Base-by-base conservation (phyloP, 305 asterid genomes). In the Fraxinus baroniana region DNA sequence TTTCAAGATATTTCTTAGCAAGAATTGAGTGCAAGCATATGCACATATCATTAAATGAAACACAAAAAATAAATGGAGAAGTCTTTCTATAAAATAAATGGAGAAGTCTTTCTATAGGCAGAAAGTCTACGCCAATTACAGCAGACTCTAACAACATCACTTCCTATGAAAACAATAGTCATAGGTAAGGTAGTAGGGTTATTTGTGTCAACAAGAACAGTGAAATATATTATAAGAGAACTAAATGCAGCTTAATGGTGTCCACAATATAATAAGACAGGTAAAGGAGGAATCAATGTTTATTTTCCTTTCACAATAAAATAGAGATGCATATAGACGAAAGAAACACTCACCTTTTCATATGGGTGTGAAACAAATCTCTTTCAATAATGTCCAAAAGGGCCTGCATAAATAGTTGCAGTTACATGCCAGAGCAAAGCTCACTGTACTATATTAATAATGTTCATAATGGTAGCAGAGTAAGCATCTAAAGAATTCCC, bases 301-400 rank as follows among this genome's bases (percentile, higher is more conserved):
- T 71, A 71, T 71, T 33, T 71, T 32, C 76, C 10, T 71, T 30
- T 5, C 41, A 71, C 46, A 33, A 71, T 66, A 66, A 66, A 60
- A 60, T 68, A 28, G 20, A 68, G 33, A 66, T 55, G 22, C n/a
- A 55, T 49, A 57, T 36, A 71, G 41, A 84, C 33, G n/a, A 76
- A 80, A 78, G 78, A 78, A 82, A 78, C 77, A 89, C 99, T 91
- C 83, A 96, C 99, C 81, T 94, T 88, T 87, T 92, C 99, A 94
- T 94, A 72, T 93, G 96, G 81, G 90, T 81, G 55, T 91, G 98
- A 89, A 97, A 97, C 86, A 97, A 87, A 83, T 97, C 99, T 88
- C 88, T 91, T 82, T 97, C 98, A 78, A 97, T 94, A 76, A 95
- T 89, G 90, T 97, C 98, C 90, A 97, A 85, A 62, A 97, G 82